Conservation (phyloP, 1,284 basidiomycete species). For the Bondarzewia mesenterica region DNA sequence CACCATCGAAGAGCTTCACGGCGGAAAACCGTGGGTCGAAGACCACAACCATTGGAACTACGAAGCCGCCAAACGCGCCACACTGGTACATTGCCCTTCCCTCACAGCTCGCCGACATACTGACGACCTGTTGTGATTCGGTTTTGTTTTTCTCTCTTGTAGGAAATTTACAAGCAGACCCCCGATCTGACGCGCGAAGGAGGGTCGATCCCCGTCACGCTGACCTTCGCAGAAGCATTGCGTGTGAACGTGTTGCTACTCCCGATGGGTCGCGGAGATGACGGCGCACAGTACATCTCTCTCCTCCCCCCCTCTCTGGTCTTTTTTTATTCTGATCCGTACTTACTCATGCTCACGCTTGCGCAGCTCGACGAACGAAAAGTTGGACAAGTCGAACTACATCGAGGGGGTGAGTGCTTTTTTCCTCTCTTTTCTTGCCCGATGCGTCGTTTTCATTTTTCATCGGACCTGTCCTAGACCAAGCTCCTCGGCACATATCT, state of each 20-base stretch:
- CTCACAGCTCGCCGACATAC: too few species aligned
- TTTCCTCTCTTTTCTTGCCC: not conserved
- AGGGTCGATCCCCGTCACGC: constrained; percentile 92
- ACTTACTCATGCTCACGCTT: not conserved
- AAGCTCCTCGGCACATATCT: constrained; percentile 80
- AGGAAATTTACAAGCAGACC: constrained; percentile 74
- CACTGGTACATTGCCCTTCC: constrained; percentile 38
- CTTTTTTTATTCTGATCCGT: not conserved
- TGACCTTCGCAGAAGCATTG: constrained; percentile 90
- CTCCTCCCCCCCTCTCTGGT: not conserved
- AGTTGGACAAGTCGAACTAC: constrained; percentile 90
- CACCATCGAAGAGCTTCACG: constrained; percentile 62
- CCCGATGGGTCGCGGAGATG: constrained; percentile 91
- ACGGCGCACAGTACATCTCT: constrained; percentile 78
- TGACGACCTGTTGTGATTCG: too few species aligned
- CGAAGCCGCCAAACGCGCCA: constrained; percentile 83
- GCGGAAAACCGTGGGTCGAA: constrained; percentile 88
- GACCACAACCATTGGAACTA: constrained; percentile 91
- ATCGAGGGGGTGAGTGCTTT: constrained; percentile 68
- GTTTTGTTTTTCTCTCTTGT: too few species aligned
- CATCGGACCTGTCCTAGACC: constrained; percentile 31
- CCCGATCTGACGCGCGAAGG: constrained; percentile 93
- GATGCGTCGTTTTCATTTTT: not conserved
- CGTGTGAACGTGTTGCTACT: constrained; percentile 78
- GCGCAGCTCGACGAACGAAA: constrained; percentile 87